These are phyloP conservation scores for Ustilaginoidea virens DNA, from an alignment of 2,329 filamentous ascomycete genomes.

Conservation along the genomic window DNA sequence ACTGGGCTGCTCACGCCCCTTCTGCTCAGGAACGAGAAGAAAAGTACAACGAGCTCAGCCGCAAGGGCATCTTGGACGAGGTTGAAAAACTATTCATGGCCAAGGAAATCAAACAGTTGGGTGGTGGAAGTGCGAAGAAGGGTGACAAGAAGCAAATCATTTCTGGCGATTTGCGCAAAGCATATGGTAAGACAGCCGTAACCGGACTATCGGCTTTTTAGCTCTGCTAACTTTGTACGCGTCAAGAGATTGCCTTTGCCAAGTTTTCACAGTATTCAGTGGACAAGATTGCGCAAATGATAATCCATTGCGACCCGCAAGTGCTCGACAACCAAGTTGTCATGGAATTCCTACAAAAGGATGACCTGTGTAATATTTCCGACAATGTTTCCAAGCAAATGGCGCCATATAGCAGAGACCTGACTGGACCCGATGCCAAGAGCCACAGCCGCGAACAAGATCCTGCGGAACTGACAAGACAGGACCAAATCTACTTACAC, in stretches of 20 bases:
- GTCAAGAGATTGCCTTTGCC: conserved; percentile 66
- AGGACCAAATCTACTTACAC: conserved; percentile 89
- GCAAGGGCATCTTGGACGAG: conserved; percentile 91
- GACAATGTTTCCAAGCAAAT: conserved; percentile 84
- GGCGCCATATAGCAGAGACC: conserved; percentile 92
- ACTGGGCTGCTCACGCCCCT: conserved; percentile 78
- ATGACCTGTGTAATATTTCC: conserved; percentile 81
- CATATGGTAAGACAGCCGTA: conserved; percentile 44
- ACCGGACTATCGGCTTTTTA: not conserved
- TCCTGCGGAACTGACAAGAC: conserved; percentile 72
- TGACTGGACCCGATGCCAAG: conserved; percentile 75
- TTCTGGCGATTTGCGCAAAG: conserved; percentile 75
- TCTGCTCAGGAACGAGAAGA: conserved; percentile 85
- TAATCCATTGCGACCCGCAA: conserved; percentile 86
- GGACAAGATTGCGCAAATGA: conserved; percentile 78
- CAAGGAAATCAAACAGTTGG: conserved; percentile 85
- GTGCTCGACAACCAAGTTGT: conserved; percentile 81
- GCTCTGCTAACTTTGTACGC: not conserved
- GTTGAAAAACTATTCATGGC: conserved; percentile 96
- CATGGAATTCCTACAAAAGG: conserved; percentile 91
- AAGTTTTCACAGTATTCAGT: conserved; percentile 79
- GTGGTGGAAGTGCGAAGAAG: conserved; percentile 56
- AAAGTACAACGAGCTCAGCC: conserved; percentile 85
- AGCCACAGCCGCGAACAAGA: conserved; percentile 71
- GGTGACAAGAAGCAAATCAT: conserved; percentile 98